Conservation (phyloP, 805 yeast species). For the Starmerella stigmatis region DNA sequence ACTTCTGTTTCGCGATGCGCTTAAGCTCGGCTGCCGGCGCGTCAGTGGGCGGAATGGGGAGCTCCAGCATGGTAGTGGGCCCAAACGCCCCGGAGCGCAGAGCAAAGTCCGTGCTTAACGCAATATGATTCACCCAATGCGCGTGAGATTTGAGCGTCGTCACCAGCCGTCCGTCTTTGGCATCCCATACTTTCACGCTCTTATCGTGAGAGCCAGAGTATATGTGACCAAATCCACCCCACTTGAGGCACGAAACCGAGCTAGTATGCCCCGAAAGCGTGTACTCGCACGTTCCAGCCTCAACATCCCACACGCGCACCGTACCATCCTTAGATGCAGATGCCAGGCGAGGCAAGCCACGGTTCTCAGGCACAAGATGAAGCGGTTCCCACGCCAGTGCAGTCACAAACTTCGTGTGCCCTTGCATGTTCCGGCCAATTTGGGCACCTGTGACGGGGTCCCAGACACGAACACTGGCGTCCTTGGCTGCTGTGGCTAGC, state of each 20-base stretch:
- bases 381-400: conserved; percentile 90
- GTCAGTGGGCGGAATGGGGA: conserved; percentile 40
- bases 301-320: conserved; percentile 78
- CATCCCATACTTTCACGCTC: conserved; percentile 86
- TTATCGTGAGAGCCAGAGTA: conserved; percentile 92
- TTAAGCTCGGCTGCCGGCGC: conserved; percentile 32
- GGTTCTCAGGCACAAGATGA: conserved; percentile 54
- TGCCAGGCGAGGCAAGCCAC: conserved; percentile 51
- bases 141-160: conserved; percentile 82
- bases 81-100: conserved; percentile 83
- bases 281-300: conserved; percentile 50
- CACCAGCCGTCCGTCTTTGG: conserved; percentile 61
- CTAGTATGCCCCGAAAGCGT: conserved; percentile 81
- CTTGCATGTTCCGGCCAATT: conserved; percentile 54
- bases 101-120: conserved; percentile 82
- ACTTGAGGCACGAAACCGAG: conserved; percentile 88
- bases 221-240: conserved; percentile 83
- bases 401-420: conserved; percentile 85
- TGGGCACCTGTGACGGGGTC: conserved; percentile 63
- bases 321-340: conserved; percentile 90
- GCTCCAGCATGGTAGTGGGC: conserved; percentile 19
- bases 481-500: conserved; percentile 96
- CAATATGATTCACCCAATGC: conserved; percentile 95
- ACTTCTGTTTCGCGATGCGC: conserved; percentile 51
- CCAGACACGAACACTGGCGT: conserved; percentile 80